phyloP scores from a whole-genome alignment of 129 eudicot genomes.

The Flaveria robusta region DNA sequence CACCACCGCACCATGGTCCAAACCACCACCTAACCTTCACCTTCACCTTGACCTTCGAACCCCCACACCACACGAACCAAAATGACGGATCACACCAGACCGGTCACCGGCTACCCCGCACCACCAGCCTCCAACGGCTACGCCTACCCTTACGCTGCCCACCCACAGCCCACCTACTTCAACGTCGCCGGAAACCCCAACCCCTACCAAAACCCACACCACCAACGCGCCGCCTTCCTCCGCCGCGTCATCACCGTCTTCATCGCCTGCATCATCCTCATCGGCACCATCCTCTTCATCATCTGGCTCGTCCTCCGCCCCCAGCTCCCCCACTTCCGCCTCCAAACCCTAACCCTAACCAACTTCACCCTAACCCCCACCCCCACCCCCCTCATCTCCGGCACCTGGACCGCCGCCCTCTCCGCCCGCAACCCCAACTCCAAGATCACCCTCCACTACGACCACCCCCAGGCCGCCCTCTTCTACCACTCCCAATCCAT shows the following conservation, averaged over 20 bases:
- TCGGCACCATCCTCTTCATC: constrained; percentile 65
- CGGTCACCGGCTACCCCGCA: constrained; percentile 54
- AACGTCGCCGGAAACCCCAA: constrained; percentile 39
- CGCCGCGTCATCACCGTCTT: constrained; percentile 67
- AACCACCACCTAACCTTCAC: not conserved
- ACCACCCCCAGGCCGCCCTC: constrained; percentile 45
- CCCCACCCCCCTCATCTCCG: constrained; percentile 42
- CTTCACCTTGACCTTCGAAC: not conserved
- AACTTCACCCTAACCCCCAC: constrained; percentile 53
- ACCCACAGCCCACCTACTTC: constrained; percentile 43
- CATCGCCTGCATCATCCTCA: constrained; percentile 54
- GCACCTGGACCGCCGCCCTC: constrained; percentile 48
- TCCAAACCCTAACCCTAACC: constrained; percentile 50
- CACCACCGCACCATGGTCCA: not conserved
- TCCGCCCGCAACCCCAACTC: constrained; percentile 74
- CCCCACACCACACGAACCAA: not conserved
- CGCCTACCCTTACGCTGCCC: constrained; percentile 63
- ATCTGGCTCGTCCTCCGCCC: constrained; percentile 88
- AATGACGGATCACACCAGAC: constrained; percentile 36
- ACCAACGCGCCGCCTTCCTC: constrained; percentile 68
- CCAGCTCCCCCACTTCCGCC: constrained; percentile 64
- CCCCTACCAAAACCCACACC: constrained; percentile 39
- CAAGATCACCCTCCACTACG: constrained; percentile 62
- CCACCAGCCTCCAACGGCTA: constrained; percentile 32
- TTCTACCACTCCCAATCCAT: constrained; percentile 37